Evolutionary conservation across 2,329 filamentous ascomycete genomes (phyloP).

Genomic region (Westerdykella sp.): DNA sequence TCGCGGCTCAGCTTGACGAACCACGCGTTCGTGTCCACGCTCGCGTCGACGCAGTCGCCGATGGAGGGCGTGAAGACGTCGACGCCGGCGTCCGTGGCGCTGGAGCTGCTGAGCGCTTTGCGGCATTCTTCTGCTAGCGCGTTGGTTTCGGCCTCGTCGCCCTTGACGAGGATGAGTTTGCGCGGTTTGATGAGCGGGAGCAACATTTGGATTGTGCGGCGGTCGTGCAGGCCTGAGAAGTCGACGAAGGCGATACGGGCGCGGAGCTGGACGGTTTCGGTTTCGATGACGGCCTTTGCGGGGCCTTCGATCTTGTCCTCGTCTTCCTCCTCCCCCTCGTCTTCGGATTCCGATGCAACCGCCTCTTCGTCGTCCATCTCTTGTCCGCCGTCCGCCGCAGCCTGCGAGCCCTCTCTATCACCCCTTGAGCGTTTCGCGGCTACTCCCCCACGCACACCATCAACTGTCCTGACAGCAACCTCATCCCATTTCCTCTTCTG

Average conservation of each 20-base stretch:
- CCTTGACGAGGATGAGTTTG: slow-evolving; percentile 88
- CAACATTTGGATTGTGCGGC: slow-evolving; percentile 87
- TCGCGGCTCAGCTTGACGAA: slow-evolving; percentile 80
- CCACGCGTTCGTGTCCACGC: slow-evolving; percentile 97
- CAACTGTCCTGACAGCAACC: slow-evolving; percentile 40
- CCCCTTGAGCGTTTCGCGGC: slow-evolving; percentile 55
- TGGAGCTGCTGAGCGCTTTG: slow-evolving; percentile 51
- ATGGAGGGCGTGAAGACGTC: slow-evolving; percentile 76
- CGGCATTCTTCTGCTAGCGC: slow-evolving; percentile 74
- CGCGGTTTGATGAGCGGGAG: slow-evolving; percentile 90
- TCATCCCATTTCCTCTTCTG: slow-evolving; percentile 96
- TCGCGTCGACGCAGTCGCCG: slow-evolving; percentile 75
- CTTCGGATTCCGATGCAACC: slow-evolving; percentile 37
- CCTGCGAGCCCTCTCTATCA: slow-evolving; percentile 29
- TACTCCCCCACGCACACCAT: slow-evolving; percentile 38
- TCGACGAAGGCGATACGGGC: slow-evolving; percentile 82
- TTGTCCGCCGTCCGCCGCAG: slow-evolving; percentile 3
- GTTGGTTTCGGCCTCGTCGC: slow-evolving; percentile 65
- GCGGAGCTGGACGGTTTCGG: slow-evolving; percentile 59
- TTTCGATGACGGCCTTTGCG: slow-evolving; percentile 64
- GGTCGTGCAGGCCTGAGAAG: slow-evolving; percentile 87
- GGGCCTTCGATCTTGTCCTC: slow-evolving; percentile 57
- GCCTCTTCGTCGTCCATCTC: slow-evolving; percentile 16
- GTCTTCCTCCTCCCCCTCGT: slow-evolving; percentile 46
- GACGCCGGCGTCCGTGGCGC: slow-evolving; percentile 42